Evolutionary conservation across 306 rosid genomes (phyloP).

Genomic region (Castanospermum australe): DNA sequence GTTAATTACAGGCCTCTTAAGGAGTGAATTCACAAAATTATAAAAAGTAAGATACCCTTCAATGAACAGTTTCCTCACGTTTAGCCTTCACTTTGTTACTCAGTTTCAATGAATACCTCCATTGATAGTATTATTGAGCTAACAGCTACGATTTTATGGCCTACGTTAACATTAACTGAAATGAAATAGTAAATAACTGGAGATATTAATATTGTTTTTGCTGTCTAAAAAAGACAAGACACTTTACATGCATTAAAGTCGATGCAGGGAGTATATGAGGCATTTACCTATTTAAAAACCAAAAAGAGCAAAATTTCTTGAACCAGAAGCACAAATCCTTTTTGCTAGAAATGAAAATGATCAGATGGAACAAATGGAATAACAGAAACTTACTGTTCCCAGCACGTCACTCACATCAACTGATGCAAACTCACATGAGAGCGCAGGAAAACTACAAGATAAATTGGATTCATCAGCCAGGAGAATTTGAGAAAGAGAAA

Average conservation of each 20-base stretch:
- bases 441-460: slow-evolving; percentile 83
- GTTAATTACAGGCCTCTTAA: slow-evolving; percentile 12
- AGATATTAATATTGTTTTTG: background rate
- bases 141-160: background rate
- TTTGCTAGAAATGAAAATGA: slow-evolving; percentile 27
- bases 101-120: background rate
- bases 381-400: slow-evolving; percentile 92
- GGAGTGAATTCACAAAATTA: slow-evolving; percentile 5
- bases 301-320: background rate
- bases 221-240: background rate
- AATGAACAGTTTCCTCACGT: background rate
- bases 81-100: background rate
- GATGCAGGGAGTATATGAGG: background rate
- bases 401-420: slow-evolving; percentile 85
- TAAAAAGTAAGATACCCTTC: background rate
- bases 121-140: background rate
- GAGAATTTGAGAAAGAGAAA: slow-evolving; percentile 2
- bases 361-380: slow-evolving; percentile 18
- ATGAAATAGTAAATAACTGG: background rate
- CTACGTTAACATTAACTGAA: background rate
- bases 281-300: slow-evolving; percentile 3
- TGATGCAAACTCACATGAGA: slow-evolving; percentile 95
- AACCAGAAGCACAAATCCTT: slow-evolving; percentile 20
- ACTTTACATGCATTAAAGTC: background rate
- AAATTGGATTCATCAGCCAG: slow-evolving; percentile 33